These are phyloP conservation scores for Nakaseomyces glabratus DNA, from an alignment of 1,139 yeast species.

Conservation along the genomic window DNA sequence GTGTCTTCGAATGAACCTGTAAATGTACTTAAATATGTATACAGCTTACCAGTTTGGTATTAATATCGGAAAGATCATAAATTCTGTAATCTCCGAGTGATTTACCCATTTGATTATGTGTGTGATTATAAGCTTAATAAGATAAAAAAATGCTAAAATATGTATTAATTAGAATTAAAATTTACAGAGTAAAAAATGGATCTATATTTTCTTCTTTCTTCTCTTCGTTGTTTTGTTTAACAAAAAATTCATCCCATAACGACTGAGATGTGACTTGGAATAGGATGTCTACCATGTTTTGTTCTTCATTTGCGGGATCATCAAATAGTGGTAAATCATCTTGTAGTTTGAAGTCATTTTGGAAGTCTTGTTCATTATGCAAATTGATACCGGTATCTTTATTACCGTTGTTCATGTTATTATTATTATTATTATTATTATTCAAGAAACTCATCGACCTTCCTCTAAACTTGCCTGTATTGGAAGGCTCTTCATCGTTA, in stretches of 20 bases:
- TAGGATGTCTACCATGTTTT: constrained; percentile 50
- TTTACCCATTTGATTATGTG: too few relatives aligned
- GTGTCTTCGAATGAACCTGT: too few relatives aligned
- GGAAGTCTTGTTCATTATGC: neutral
- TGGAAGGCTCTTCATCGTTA: constrained; percentile 1
- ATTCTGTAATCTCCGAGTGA: too few relatives aligned
- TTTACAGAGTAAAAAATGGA: constrained; percentile 4
- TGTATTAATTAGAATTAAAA: too few relatives aligned
- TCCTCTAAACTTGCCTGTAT: neutral
- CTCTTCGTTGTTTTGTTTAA: constrained; percentile 7
- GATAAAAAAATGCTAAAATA: too few relatives aligned
- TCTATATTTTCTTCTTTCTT: constrained; percentile 1
- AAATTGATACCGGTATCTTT: constrained; percentile 32
- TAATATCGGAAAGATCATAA: too few relatives aligned
- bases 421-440: neutral
- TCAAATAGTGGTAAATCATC: constrained; percentile 2
- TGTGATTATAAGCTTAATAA: too few relatives aligned
- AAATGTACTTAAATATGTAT: too few relatives aligned
- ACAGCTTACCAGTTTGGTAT: too few relatives aligned
- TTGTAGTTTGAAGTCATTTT: constrained; percentile 1
- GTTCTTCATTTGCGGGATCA: constrained; percentile 14
- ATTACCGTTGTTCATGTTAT: neutral
- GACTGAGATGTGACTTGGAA: constrained; percentile 59
- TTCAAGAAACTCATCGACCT: constrained; percentile 2
- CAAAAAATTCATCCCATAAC: constrained; percentile 71